Evolutionary conservation across 106 monocot species (phyloP).

Genomic region (Agapanthus africanus): DNA sequence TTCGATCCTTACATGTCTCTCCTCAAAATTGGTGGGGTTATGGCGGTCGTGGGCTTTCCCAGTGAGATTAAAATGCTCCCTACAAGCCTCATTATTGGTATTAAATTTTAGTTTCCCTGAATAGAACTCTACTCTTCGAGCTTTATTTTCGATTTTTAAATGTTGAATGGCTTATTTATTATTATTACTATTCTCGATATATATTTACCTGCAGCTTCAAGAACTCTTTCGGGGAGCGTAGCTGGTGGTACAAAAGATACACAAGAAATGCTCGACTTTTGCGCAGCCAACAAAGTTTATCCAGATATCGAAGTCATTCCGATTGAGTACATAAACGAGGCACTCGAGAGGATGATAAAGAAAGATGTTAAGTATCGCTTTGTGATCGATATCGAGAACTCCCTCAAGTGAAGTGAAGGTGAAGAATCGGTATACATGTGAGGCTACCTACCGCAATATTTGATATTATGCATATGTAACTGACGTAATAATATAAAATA

Average conservation of each 20-base stretch:
- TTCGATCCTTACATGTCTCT: conserved; percentile 85
- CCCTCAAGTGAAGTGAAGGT: conserved; percentile 36
- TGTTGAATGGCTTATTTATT: neutral
- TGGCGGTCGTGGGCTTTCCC: conserved; percentile 64
- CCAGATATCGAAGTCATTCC: conserved; percentile 76
- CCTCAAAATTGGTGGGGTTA: conserved; percentile 50
- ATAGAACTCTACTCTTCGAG: too few species aligned
- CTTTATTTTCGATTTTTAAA: neutral
- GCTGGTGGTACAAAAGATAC: conserved; percentile 62
- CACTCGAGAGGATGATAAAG: conserved; percentile 58
- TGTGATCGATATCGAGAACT: conserved; percentile 74
- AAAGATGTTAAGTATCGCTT: conserved; percentile 74
- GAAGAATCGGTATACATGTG: too few species aligned
- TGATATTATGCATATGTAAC: too few species aligned
- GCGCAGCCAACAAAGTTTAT: conserved; percentile 69
- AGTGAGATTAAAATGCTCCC: conserved; percentile 60
- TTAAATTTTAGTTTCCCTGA: neutral
- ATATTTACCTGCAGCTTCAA: conserved; percentile 30
- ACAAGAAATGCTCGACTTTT: conserved; percentile 77
- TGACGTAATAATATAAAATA: too few species aligned
- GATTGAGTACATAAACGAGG: conserved; percentile 71
- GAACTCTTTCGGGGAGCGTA: conserved; percentile 47
- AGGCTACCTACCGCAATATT: too few species aligned
- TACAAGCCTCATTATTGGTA: conserved; percentile 43
- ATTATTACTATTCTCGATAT: neutral